Percentiles rank a stretch among this genome's conserved stretches.
phyloP scores from a whole-genome alignment of 768 basidiomycete species.

The Rhizopogon rudus region DNA sequence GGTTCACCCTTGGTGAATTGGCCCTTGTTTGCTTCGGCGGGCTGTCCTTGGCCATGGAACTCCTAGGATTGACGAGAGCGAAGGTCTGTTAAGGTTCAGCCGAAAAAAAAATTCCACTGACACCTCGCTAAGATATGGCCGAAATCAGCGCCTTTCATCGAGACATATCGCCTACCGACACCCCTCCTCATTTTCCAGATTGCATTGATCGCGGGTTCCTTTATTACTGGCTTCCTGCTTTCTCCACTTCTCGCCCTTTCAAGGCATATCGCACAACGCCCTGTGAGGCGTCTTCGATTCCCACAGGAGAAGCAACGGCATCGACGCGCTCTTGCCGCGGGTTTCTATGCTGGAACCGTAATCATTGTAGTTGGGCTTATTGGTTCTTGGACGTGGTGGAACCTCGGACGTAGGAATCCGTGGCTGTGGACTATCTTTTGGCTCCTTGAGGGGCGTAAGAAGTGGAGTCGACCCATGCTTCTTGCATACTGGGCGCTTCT shows the following conservation, averaged over 20 bases:
- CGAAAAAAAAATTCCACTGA: constrained; percentile 1
- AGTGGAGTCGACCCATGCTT: constrained; percentile 77
- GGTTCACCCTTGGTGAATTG: constrained; percentile 93
- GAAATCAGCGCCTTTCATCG: constrained; percentile 74
- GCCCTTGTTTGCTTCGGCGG: constrained; percentile 87
- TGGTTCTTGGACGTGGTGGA: constrained; percentile 92
- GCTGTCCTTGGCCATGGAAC: constrained; percentile 81
- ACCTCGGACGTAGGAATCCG: constrained; percentile 74
- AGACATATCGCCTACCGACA: constrained; percentile 89
- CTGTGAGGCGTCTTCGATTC: constrained; percentile 72
- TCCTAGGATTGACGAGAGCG: constrained; percentile 78
- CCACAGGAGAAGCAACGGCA: constrained; percentile 82
- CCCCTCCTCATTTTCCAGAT: constrained; percentile 90
- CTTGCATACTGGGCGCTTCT: constrained; percentile 83
- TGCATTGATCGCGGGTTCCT: constrained; percentile 86
- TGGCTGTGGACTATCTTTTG: constrained; percentile 84
- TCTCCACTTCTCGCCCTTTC: constrained; percentile 91
- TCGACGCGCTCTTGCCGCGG: constrained; percentile 77
- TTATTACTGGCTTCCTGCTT: constrained; percentile 91
- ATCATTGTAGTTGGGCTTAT: constrained; percentile 79
- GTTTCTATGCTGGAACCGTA: constrained; percentile 74
- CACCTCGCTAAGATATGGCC: constrained; percentile 61
- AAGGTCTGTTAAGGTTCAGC: constrained; percentile 38
- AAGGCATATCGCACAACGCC: constrained; percentile 84
- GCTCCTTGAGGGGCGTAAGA: constrained; percentile 66